Conservation (phyloP, 345 rosid genomes). For the sweet orange (Citrus sinensis) region DVS_A1.0 CM039165.1:25923501-25924000, state of each 20-base stretch:
- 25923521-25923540: not conserved
- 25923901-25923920: too few species aligned
- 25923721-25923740: not conserved
- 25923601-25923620: not conserved
- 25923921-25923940: too few species aligned
- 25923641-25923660: not conserved
- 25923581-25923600: not conserved
- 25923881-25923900: not conserved
- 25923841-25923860: not conserved
- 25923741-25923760: not conserved
- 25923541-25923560: not conserved
- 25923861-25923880: too few species aligned
- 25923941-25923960: not conserved
- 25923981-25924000: slow-evolving; percentile 92
- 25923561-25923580: not conserved
- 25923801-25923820: not conserved
- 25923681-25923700: not conserved
- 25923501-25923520: not conserved
- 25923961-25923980: slow-evolving; percentile 15
- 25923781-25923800: not conserved
- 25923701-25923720: not conserved
- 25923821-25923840: not conserved
- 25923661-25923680: not conserved
- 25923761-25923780: not conserved
- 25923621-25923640: not conserved